These are phyloP conservation scores for Citrus unshiu DNA, from an alignment of 345 rosid genomes.

Conservation along the genomic window DNA sequence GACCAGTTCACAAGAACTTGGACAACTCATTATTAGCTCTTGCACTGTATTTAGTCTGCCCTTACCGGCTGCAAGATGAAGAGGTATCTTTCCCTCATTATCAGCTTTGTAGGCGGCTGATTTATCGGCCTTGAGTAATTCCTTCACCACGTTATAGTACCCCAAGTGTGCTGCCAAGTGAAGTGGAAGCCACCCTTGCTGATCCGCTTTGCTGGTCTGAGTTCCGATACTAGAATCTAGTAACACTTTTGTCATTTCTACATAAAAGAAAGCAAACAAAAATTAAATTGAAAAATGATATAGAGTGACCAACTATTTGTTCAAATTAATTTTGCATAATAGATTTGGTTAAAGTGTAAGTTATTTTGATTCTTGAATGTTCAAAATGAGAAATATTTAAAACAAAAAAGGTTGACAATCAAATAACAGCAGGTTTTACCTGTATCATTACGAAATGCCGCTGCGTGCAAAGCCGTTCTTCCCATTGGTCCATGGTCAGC, in stretches of 20 bases:
- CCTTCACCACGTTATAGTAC: neutral
- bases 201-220: neutral
- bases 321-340: no score
- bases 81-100: neutral
- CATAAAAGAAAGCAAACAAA: neutral
- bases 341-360: no score
- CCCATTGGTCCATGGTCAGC: constrained; percentile 16
- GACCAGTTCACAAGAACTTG: neutral
- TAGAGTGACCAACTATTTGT: no score
- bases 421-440: neutral
- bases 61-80: neutral
- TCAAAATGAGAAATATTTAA: no score
- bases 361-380: no score
- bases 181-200: constrained; percentile 16
- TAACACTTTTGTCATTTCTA: neutral
- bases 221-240: neutral
- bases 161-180: constrained; percentile 16
- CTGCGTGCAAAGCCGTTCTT: constrained; percentile 27
- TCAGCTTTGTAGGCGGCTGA: neutral
- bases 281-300: no score
- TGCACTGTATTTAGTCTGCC: neutral
- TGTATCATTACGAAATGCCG: neutral
- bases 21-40: neutral
- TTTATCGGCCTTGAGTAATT: neutral
- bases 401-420: no score